phyloP scores from a whole-genome alignment of 2,329 filamentous ascomycete species.

The Exophiala bonariae region DNA sequence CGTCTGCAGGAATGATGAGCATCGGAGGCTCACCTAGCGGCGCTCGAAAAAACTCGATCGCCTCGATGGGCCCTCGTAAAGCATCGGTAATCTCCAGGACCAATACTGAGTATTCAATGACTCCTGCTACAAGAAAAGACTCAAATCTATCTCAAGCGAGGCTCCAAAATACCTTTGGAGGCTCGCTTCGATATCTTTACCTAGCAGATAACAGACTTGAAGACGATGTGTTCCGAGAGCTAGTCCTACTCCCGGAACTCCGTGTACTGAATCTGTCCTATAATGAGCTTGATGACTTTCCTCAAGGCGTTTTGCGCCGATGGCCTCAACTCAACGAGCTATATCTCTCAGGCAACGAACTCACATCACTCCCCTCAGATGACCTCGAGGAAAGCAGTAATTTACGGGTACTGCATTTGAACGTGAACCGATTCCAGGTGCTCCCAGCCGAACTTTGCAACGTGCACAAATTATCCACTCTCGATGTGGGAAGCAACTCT shows the following conservation, averaged over 20 bases:
- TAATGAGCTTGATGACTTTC: slow-evolving; percentile 91
- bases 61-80: slow-evolving; percentile 80
- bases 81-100: slow-evolving; percentile 76
- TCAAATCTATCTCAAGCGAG: slow-evolving; percentile 75
- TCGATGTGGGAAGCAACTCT: slow-evolving; percentile 92
- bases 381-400: slow-evolving; percentile 88
- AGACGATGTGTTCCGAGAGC: slow-evolving; percentile 92
- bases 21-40: slow-evolving; percentile 70
- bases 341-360: slow-evolving; percentile 91
- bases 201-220: slow-evolving; percentile 92
- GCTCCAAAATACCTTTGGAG: slow-evolving; percentile 82
- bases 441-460: slow-evolving; percentile 93
- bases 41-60: slow-evolving; percentile 77
- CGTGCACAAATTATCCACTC: slow-evolving; percentile 83
- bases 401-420: slow-evolving; percentile 88
- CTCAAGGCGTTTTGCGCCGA: slow-evolving; percentile 79
- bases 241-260: slow-evolving; percentile 78
- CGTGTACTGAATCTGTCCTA: slow-evolving; percentile 91
- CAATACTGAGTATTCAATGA: slow-evolving; percentile 57
- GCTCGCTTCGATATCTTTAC: slow-evolving; percentile 78
- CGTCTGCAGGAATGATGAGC: slow-evolving; percentile 72
- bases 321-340: slow-evolving; percentile 90
- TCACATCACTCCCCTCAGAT: slow-evolving; percentile 87
- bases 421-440: slow-evolving; percentile 97
- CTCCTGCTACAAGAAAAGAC: slow-evolving; percentile 72